Evolutionary conservation across 129 eudicot species (phyloP), one percentile per base, ranked within the genome.

Genomic region (Chrysanthemum seticuspe): DNA sequence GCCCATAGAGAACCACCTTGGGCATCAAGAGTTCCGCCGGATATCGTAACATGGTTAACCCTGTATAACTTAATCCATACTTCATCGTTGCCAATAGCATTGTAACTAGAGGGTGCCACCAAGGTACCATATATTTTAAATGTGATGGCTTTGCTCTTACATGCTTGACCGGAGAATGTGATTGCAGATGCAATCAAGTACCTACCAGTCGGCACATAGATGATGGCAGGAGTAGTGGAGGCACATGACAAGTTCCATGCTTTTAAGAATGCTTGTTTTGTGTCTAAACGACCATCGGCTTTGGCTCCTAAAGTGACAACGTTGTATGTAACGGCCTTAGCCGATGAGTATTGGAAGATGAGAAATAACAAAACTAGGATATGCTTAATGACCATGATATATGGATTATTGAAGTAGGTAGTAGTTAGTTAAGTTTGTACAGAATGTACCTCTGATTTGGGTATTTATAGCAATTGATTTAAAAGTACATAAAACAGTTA

Each of bases 11-110:
- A 11, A 13, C 52, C 36, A 19, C 72, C 72, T 49, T 48, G 45
- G 13, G 59, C 72, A 13, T 67, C 72, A 49, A 67, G 40, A 2
- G 72, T 67, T 48, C 72, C 72, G 5, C 72, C 72, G 0, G 21
- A 48, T 21, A 67, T 49, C 18, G 72, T 67, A 40, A 40, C 47
- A 40, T 40, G 72, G 4, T 75, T 78, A 34, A 85, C 90, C 23
- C 77, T 23, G 23, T 80, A 62, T 56, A 88, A 88, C 76, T 68
- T 78, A 58, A 88, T 62, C 90, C 95, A 85, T 13, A 36, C 85
- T 4, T 67, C 79, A 1, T 76, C 11, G 11, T 67, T 48, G 18
- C 72, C 72, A 12, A 67, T 49, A 23, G 72, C 72, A 21, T 67
- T 67, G 25, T 48, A 49, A 49, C 72, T 67, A 48, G 72, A 67